phyloP scores from a whole-genome alignment of 2,329 filamentous ascomycete genomes.

The Alternaria rosae region DNA sequence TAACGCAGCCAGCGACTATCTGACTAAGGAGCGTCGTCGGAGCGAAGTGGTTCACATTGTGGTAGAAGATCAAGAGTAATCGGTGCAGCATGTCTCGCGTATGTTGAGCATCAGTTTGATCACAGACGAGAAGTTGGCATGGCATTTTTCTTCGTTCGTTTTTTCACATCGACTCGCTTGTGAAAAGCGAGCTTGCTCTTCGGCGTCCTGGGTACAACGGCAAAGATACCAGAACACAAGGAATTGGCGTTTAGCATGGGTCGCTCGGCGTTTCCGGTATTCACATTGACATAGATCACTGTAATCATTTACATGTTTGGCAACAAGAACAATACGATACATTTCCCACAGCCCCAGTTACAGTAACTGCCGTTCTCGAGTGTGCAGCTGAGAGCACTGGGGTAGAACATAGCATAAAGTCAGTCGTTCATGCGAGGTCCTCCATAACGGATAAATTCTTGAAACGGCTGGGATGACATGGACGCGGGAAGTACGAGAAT shows the following conservation, averaged over 20 bases:
- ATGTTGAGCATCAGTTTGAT: not conserved
- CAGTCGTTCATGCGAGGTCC: conserved; percentile 8
- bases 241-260: conserved; percentile 4
- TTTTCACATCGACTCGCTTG: not conserved
- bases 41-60: conserved; percentile 35
- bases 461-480: conserved; percentile 6
- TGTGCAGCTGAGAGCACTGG: not conserved
- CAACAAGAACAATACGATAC: conserved; percentile 3
- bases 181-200: conserved; percentile 1
- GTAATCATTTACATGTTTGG: not conserved
- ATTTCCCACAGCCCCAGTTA: not conserved
- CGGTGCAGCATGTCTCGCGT: not conserved
- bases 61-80: conserved; percentile 29
- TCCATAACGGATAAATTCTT: not conserved
- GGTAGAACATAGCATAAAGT: conserved; percentile 8
- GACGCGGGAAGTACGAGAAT: conserved; percentile 1
- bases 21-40: conserved; percentile 23
- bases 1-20: conserved; percentile 29
- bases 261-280: conserved; percentile 2
- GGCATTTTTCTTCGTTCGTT: not conserved
- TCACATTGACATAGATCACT: not conserved
- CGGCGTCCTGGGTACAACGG: conserved; percentile 6
- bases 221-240: conserved; percentile 5
- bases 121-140: not conserved
- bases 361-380: not conserved